Percentiles rank a stretch among this genome's conserved stretches.
Evolutionary conservation across 495 filamentous ascomycete species (phyloP).

Genomic region (Annulohypoxylon nitens): DNA sequence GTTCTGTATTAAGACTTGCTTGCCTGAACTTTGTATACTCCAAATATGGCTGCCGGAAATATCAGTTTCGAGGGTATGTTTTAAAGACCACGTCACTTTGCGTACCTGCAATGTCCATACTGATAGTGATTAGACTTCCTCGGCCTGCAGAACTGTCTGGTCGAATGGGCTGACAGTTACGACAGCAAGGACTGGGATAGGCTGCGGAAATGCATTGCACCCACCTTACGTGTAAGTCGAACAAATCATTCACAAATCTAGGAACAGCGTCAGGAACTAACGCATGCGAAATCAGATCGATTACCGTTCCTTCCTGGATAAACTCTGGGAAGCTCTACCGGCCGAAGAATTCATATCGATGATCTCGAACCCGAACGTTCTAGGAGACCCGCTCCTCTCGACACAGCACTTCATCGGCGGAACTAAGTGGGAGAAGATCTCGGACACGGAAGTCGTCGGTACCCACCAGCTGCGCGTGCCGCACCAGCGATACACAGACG

Average conservation of each 20-base stretch:
- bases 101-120: slow-evolving; percentile 2
- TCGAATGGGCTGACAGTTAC: slow-evolving; percentile 88
- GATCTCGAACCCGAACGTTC: slow-evolving; percentile 73
- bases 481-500: slow-evolving; percentile 73
- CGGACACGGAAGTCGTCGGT: slow-evolving; percentile 75
- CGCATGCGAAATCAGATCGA: slow-evolving; percentile 63
- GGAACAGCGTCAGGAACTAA: not conserved
- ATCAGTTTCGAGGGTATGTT: slow-evolving; percentile 49
- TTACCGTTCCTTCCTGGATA: slow-evolving; percentile 80
- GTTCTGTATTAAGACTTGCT: not conserved
- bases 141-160: slow-evolving; percentile 64
- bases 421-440: slow-evolving; percentile 77
- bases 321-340: slow-evolving; percentile 77
- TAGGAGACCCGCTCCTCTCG: slow-evolving; percentile 77
- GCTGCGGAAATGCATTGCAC: slow-evolving; percentile 77
- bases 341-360: slow-evolving; percentile 79
- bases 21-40: not conserved
- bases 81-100: not conserved
- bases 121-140: slow-evolving; percentile 61
- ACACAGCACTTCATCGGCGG: slow-evolving; percentile 84
- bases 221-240: slow-evolving; percentile 68
- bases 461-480: slow-evolving; percentile 84
- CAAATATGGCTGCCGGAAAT: slow-evolving; percentile 39
- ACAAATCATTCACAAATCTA: not conserved
- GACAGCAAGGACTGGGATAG: slow-evolving; percentile 85